Evolutionary conservation across 768 basidiomycete genomes (phyloP), one percentile per base, ranked within the genome.

Genomic region (Serendipita sp.): DNA sequence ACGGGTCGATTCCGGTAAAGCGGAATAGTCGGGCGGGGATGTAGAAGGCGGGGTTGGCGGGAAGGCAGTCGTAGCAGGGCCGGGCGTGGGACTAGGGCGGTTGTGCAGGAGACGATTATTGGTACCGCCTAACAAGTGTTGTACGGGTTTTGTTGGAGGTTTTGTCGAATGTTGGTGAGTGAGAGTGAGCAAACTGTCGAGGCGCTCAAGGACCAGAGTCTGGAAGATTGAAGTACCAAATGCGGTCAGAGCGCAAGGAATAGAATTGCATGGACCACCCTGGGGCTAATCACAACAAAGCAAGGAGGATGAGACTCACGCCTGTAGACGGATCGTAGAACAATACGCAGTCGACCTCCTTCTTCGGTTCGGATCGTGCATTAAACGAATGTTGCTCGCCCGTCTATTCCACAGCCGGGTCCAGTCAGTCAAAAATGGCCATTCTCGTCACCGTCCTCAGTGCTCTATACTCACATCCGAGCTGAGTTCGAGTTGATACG

Each of bases 1-100:
- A 35, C 56, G 56, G 56, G 5, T 36, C 8, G 56, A 30, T 60
- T 60, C 56, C 28, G 56, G 56, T 36, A 60, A 38, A 30, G 56
- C 18, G 34, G 56, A n/a, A 60, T 60, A 60, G 16, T 60, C 56
- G 56, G 56, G 56, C 35, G 56, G 56, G 28, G 56, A 60, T 28
- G 56, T 60, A 8, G 56, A 60, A 32, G 56, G 56, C 36, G 56
- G 56, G 56, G 56, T 60, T 28, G 56, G 56, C 36, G 56, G 56
- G 56, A 60, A 38, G 16, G 30, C 56, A 18, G 48, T 32, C n/a
- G 48, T 18, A 52, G 18, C 48, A 18, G 48, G 18, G 32, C 7
- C 48, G 10, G 16, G 48, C 56, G 56, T 34, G 56, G 56, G 56
- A 60, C 34, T 28, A 28, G 56, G 28, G 16, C 56, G 56, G 56